These are phyloP conservation scores for Wickerhamomyces queroliae DNA, from an alignment of 805 yeast genomes.

Conservation along the genomic window DNA sequence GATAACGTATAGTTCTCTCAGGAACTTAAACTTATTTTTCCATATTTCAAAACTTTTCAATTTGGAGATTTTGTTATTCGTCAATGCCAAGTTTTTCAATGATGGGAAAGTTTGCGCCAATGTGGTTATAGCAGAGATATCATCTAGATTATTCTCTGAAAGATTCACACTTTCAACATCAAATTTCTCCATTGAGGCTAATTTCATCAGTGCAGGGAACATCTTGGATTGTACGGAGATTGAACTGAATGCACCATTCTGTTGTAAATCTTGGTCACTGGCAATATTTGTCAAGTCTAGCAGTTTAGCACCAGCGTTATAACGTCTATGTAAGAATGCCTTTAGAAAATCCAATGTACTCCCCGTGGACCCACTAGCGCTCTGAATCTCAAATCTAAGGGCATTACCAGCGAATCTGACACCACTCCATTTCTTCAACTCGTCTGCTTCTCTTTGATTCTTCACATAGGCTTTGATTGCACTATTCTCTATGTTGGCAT, in stretches of 20 bases:
- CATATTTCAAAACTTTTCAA: slow-evolving; percentile 63
- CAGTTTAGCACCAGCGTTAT: slow-evolving; percentile 57
- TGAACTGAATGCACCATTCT: slow-evolving; percentile 60
- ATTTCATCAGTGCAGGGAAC: slow-evolving; percentile 83
- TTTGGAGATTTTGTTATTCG: slow-evolving; percentile 62
- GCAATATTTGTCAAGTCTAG: slow-evolving; percentile 63
- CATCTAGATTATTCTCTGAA: slow-evolving; percentile 58
- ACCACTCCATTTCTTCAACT: slow-evolving; percentile 61
- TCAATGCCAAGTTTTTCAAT: slow-evolving; percentile 72
- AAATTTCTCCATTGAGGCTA: slow-evolving; percentile 52
- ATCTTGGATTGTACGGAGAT: slow-evolving; percentile 66
- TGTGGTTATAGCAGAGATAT: slow-evolving; percentile 52
- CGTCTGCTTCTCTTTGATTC: slow-evolving; percentile 49
- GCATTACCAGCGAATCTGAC: slow-evolving; percentile 73
- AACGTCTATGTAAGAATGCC: slow-evolving; percentile 58
- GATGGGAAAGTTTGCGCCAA: slow-evolving; percentile 71
- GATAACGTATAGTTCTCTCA: slow-evolving; percentile 71
- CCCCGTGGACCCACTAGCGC: slow-evolving; percentile 26
- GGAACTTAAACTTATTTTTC: slow-evolving; percentile 64
- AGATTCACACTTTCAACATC: slow-evolving; percentile 66
- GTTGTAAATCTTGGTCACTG: slow-evolving; percentile 53
- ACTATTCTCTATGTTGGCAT: slow-evolving; percentile 50
- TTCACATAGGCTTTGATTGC: slow-evolving; percentile 56
- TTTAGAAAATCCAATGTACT: slow-evolving; percentile 54
- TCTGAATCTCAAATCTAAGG: slow-evolving; percentile 43